Percentiles rank a stretch among this genome's conserved stretches.
These are phyloP conservation scores for Diutina ranongensis DNA, from an alignment of 1,139 yeast species.

Conservation along the genomic window DNA sequence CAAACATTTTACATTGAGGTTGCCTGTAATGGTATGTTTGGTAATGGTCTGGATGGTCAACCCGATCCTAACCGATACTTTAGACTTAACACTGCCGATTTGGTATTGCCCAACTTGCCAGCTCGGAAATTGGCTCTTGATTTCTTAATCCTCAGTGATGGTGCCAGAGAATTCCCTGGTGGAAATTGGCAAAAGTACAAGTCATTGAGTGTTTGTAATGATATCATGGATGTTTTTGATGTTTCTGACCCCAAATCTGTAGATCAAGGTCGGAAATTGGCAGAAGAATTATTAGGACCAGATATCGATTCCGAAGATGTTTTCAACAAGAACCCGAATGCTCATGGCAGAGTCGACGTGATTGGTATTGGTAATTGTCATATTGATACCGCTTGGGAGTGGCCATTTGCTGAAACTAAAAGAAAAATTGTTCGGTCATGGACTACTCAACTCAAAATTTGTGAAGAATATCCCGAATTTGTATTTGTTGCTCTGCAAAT, in stretches of 20 bases:
- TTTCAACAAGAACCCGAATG: slow-evolving; percentile 21
- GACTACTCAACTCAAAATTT: slow-evolving; percentile 81
- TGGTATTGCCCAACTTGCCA: slow-evolving; percentile 69
- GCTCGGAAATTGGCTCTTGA: slow-evolving; percentile 74
- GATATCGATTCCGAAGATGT: slow-evolving; percentile 57
- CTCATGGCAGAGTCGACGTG: slow-evolving; percentile 32
- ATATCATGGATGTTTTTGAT: slow-evolving; percentile 77
- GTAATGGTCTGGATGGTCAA: slow-evolving; percentile 52
- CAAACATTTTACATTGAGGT: slow-evolving; percentile 72
- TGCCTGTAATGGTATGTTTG: slow-evolving; percentile 93
- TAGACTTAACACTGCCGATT: slow-evolving; percentile 54
- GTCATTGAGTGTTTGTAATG: slow-evolving; percentile 67
- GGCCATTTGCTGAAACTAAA: slow-evolving; percentile 96
- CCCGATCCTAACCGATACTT: slow-evolving; percentile 68
- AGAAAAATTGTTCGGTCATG: slow-evolving; percentile 89
- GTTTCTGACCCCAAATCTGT: slow-evolving; percentile 38
- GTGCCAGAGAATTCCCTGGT: slow-evolving; percentile 67
- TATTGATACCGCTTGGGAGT: slow-evolving; percentile 94
- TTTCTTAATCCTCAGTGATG: slow-evolving; percentile 83
- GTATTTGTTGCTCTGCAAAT: slow-evolving; percentile 92
- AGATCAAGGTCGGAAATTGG: slow-evolving; percentile 52
- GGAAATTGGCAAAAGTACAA: slow-evolving; percentile 62
- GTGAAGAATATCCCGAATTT: slow-evolving; percentile 86
- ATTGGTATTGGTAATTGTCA: slow-evolving; percentile 91
- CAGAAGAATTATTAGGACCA: slow-evolving; percentile 51